phyloP scores from a whole-genome alignment of 768 basidiomycete genomes.

The Cytidiella melzeri region DNA sequence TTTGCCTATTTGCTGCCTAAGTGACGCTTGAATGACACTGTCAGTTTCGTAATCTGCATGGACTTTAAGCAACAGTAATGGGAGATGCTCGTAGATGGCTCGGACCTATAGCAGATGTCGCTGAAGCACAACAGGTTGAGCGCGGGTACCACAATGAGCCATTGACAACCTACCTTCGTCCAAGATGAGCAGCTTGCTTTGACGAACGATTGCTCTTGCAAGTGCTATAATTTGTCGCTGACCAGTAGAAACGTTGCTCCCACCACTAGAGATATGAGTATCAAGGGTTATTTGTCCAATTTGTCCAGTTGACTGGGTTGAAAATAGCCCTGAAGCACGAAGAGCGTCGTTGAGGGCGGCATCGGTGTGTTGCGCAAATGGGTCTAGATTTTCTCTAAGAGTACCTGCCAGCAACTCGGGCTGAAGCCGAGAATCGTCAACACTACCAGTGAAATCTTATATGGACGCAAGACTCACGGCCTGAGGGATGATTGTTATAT shows the following conservation, averaged over 20 bases:
- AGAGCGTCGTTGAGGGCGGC: constrained; percentile 42
- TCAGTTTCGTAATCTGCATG: constrained; percentile 45
- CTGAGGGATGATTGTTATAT: constrained; percentile 58
- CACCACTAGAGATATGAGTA: constrained; percentile 36
- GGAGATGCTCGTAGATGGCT: neutral
- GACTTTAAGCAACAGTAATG: constrained; percentile 6
- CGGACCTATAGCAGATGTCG: constrained; percentile 42
- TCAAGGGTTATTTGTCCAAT: constrained; percentile 37
- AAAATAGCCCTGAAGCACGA: constrained; percentile 39
- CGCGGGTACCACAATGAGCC: neutral
- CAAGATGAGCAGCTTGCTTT: constrained; percentile 49
- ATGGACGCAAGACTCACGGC: constrained; percentile 27
- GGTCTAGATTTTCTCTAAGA: constrained; percentile 53
- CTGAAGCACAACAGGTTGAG: constrained; percentile 16
- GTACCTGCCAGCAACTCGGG: constrained; percentile 50
- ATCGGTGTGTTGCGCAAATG: constrained; percentile 50
- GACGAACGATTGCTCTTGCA: constrained; percentile 50
- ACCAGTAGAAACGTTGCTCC: constrained; percentile 43
- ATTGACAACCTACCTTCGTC: constrained; percentile 39
- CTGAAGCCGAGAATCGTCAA: constrained; percentile 33
- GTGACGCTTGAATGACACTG: constrained; percentile 47
- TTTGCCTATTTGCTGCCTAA: constrained; percentile 38
- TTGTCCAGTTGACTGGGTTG: constrained; percentile 31
- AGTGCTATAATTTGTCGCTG: constrained; percentile 58
- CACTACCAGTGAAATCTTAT: constrained; percentile 35